Conservation (phyloP, 176 grass and related monocot species). For the Tillandsia leiboldiana region DNA sequence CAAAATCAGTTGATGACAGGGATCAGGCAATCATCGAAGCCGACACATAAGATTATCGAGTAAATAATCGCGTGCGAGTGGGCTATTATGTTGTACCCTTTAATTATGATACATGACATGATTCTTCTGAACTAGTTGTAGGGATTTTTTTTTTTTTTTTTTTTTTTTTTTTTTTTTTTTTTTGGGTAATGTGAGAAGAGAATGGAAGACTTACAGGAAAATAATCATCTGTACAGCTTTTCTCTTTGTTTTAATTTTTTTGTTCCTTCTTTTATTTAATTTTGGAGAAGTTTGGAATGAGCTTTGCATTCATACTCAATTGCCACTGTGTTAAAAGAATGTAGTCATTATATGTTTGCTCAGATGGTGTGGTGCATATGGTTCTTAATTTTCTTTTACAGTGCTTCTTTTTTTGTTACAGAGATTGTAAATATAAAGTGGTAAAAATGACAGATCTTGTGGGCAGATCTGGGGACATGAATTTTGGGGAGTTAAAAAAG, state of each 20-base stretch:
- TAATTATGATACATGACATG: conserved; percentile 20
- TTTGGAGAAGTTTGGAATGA: neutral
- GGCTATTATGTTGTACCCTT: conserved; percentile 19
- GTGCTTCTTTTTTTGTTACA: conserved; percentile 3
- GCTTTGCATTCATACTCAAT: conserved; percentile 1
- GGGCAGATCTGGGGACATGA: neutral
- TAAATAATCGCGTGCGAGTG: neutral
- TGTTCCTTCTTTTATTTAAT: conserved; percentile 6
- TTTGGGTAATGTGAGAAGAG: conserved; percentile 14
- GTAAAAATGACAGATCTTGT: conserved; percentile 8
- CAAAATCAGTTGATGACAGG: too few relatives aligned
- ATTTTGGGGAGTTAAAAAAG: neutral
- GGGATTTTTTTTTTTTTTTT: conserved; percentile 13
- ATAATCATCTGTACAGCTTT: conserved; percentile 28
- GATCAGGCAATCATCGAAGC: conserved; percentile 14
- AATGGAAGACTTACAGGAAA: conserved; percentile 20
- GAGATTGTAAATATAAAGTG: neutral
- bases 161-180: neutral
- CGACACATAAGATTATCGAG: neutral
- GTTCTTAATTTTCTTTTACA: neutral
- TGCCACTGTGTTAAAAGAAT: conserved; percentile 6
- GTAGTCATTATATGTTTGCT: neutral
- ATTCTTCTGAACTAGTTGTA: conserved; percentile 27
- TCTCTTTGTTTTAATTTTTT: conserved; percentile 10
- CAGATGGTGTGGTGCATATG: neutral